These are phyloP conservation scores for Lactarius sp. DNA, from an alignment of 768 basidiomycete genomes.

Conservation along the genomic window DNA sequence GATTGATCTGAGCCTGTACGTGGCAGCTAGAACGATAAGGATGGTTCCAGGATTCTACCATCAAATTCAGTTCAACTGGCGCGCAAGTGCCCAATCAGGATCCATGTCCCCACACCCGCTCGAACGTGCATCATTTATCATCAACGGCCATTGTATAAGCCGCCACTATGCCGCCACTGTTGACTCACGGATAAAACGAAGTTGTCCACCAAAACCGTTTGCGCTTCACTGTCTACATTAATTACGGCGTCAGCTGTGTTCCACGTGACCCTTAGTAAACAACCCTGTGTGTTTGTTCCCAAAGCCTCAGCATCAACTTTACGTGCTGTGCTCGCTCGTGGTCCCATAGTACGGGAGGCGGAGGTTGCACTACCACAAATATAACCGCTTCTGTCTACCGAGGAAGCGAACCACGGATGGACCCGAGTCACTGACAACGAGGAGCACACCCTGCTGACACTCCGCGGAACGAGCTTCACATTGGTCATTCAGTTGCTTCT, in stretches of 20 bases:
- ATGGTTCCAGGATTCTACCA: background rate
- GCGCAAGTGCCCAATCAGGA: conserved; percentile 11
- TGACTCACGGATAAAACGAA: background rate
- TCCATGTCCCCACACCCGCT: conserved; percentile 13
- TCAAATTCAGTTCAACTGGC: conserved; percentile 13
- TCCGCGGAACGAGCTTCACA: background rate
- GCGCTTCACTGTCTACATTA: background rate
- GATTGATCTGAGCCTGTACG: background rate
- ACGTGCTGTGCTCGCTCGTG: background rate
- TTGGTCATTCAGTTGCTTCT: background rate
- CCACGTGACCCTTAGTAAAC: background rate
- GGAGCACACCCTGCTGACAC: background rate
- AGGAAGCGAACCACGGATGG: background rate
- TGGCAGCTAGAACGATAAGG: background rate
- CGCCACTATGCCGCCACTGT: background rate
- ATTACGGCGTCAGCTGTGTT: background rate
- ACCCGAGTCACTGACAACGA: background rate
- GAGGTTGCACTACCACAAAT: background rate
- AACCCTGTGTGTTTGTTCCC: background rate
- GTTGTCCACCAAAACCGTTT: background rate
- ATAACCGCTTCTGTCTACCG: background rate
- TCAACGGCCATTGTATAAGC: background rate
- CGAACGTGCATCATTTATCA: background rate
- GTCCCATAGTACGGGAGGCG: background rate
- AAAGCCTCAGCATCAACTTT: background rate